A percentile compares a stretch with the other conserved stretches of the same genome.
Evolutionary conservation across 1,139 yeast genomes (phyloP).

Genomic region (Hyphopichia burtonii): DNA sequence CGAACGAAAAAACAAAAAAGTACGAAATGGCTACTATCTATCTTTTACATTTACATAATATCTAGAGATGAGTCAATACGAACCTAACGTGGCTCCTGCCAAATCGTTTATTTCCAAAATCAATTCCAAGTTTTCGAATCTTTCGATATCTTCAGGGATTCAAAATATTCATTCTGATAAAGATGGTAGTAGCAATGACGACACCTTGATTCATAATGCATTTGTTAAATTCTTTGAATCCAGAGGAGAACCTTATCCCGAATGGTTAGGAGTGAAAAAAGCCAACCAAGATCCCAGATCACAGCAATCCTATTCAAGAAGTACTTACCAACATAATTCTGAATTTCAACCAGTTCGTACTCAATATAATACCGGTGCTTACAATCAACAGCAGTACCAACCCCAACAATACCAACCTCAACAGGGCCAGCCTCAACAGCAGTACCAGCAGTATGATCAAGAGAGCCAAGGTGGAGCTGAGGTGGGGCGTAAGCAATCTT

Average conservation of each 20-base stretch:
- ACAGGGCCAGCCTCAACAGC: slow-evolving; percentile 7
- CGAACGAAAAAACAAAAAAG: no score
- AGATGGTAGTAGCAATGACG: slow-evolving; percentile 40
- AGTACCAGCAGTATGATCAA: slow-evolving; percentile 5
- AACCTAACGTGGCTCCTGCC: slow-evolving; percentile 5
- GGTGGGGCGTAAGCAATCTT: slow-evolving; percentile 8
- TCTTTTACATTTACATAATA: no score
- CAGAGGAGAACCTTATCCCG: slow-evolving; percentile 38
- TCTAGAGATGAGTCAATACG: slow-evolving; percentile 4
- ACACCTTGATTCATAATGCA: slow-evolving; percentile 46
- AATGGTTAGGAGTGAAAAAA: slow-evolving; percentile 41
- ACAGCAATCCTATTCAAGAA: slow-evolving; percentile 5
- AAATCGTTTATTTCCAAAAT: slow-evolving; percentile 33
- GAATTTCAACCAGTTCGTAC: slow-evolving; percentile 27
- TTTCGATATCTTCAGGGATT: slow-evolving; percentile 25
- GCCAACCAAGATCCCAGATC: slow-evolving; percentile 7
- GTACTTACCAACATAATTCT: slow-evolving; percentile 5
- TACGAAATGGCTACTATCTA: no score
- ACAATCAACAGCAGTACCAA: slow-evolving; percentile 6
- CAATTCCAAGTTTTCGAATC: slow-evolving; percentile 33
- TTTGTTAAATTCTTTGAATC: slow-evolving; percentile 41
- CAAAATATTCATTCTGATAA: slow-evolving; percentile 28
- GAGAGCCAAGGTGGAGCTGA: slow-evolving; percentile 1
- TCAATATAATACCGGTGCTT: slow-evolving; percentile 1
- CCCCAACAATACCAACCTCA: slow-evolving; percentile 7